These are phyloP conservation scores for Acacia melanoxylon DNA, from an alignment of 306 rosid genomes.

Conservation along the genomic window DNA sequence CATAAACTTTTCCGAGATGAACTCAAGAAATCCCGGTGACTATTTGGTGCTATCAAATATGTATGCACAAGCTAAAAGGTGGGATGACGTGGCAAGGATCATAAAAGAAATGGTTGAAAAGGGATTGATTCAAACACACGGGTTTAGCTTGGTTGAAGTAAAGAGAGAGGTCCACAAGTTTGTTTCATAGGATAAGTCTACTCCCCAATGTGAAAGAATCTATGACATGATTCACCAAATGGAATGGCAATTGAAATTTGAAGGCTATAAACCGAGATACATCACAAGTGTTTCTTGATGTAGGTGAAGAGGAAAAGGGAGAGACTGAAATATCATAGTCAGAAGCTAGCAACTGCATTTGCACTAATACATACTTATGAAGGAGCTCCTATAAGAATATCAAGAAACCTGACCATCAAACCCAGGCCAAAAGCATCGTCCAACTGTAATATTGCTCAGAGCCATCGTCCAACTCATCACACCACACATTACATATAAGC, in stretches of 20 bases:
- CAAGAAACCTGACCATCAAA: constrained; percentile 76
- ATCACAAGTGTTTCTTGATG: constrained; percentile 69
- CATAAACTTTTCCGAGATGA: constrained; percentile 47
- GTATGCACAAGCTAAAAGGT: constrained; percentile 64
- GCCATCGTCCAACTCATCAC: too few species aligned
- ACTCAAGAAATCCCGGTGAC: constrained; percentile 57
- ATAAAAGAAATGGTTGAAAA: constrained; percentile 54
- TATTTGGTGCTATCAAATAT: constrained; percentile 67
- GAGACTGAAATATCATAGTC: constrained; percentile 78
- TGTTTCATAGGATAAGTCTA: constrained; percentile 78
- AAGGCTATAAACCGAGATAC: constrained; percentile 77
- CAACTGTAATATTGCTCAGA: too few species aligned
- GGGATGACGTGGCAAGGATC: constrained; percentile 69
- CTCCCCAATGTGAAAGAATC: constrained; percentile 40
- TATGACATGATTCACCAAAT: constrained; percentile 86
- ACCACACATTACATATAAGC: too few species aligned
- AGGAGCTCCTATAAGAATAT: constrained; percentile 13
- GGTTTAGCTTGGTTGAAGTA: constrained; percentile 76
- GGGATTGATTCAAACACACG: constrained; percentile 61
- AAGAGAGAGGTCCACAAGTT: constrained; percentile 62
- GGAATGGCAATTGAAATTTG: constrained; percentile 95
- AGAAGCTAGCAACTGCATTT: constrained; percentile 85
- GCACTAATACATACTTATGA: constrained; percentile 51
- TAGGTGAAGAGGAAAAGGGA: constrained; percentile 77
- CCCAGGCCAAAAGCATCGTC: too few species aligned